Evolutionary conservation across 2,329 filamentous ascomycete genomes (phyloP).

Genomic region (Davidsoniella virescens): DNA sequence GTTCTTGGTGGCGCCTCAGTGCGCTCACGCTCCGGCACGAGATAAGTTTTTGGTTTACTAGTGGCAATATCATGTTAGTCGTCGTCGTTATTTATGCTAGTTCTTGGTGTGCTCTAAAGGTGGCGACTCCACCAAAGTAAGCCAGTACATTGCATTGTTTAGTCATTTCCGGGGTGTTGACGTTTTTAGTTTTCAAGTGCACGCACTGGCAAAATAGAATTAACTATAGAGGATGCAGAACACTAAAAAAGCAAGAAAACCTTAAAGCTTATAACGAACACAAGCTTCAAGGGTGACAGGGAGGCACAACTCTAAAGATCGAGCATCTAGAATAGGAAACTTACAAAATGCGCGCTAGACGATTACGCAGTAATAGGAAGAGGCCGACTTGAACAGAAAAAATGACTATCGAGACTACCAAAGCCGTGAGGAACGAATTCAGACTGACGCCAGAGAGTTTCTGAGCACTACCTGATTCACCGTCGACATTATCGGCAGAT

Average conservation of each 20-base stretch:
- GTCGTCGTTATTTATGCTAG: neutral
- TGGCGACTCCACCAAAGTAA: too few species aligned
- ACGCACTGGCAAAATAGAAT: too few species aligned
- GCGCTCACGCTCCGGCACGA: constrained; percentile 72
- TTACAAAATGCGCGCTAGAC: constrained; percentile 69
- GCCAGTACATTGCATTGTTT: too few species aligned
- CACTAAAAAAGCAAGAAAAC: neutral
- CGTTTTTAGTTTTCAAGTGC: too few species aligned
- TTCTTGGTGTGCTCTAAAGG: neutral
- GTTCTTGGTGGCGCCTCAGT: constrained; percentile 53
- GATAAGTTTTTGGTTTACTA: constrained; percentile 69
- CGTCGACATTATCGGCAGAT: constrained; percentile 1
- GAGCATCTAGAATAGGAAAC: constrained; percentile 18
- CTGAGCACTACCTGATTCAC: constrained; percentile 15
- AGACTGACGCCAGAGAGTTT: constrained; percentile 27
- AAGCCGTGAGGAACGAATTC: constrained; percentile 46
- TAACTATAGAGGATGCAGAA: neutral
- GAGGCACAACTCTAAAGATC: neutral
- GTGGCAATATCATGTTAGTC: constrained; percentile 1
- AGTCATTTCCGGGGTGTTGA: neutral
- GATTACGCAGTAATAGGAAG: constrained; percentile 66
- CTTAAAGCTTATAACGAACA: neutral
- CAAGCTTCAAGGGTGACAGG: too few species aligned
- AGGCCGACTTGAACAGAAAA: constrained; percentile 48
- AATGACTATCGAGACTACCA: constrained; percentile 44